Conservation (phyloP, 106 monocot species). For the Xerophyta viscosa region DNA sequence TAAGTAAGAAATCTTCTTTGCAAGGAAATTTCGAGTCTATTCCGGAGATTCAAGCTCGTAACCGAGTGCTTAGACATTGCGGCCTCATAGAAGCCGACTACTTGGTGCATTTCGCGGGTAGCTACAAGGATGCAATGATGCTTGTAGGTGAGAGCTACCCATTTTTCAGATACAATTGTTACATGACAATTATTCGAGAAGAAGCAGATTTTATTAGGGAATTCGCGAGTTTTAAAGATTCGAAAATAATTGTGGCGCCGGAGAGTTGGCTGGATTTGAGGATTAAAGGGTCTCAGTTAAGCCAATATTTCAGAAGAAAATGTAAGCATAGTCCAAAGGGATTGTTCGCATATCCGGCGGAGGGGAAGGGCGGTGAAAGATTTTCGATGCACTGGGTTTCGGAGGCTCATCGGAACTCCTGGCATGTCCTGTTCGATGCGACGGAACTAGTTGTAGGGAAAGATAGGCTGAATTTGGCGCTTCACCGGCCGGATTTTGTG, state of each 20-base stretch:
- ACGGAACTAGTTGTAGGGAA: constrained; percentile 26
- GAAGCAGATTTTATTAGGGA: constrained; percentile 38
- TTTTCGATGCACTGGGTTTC: constrained; percentile 69
- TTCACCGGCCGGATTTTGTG: constrained; percentile 58
- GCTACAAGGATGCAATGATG: constrained; percentile 45
- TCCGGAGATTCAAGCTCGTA: constrained; percentile 51
- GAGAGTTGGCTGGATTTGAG: constrained; percentile 56
- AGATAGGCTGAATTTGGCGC: constrained; percentile 38
- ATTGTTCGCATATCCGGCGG: constrained; percentile 47
- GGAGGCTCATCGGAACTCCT: constrained; percentile 56
- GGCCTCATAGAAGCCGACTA: constrained; percentile 51
- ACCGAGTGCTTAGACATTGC: constrained; percentile 37
- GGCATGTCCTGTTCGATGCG: constrained; percentile 59
- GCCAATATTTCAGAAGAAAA: constrained; percentile 65
- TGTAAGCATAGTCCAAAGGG: constrained; percentile 60
- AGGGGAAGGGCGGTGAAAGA: constrained; percentile 17
- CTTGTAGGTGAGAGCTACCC: constrained; percentile 69
- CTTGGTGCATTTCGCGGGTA: constrained; percentile 37
- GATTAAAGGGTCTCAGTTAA: constrained; percentile 65
- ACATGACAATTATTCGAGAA: constrained; percentile 39
- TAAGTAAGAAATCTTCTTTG: constrained; percentile 47
- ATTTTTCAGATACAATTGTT: constrained; percentile 48
- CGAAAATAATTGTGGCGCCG: constrained; percentile 46
- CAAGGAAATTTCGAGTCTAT: constrained; percentile 56
- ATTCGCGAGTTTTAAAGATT: constrained; percentile 49